A percentile compares a stretch with the other conserved stretches of the same genome.
phyloP scores from a whole-genome alignment of 495 filamentous ascomycete species.

The Tuber calosporum region DNA sequence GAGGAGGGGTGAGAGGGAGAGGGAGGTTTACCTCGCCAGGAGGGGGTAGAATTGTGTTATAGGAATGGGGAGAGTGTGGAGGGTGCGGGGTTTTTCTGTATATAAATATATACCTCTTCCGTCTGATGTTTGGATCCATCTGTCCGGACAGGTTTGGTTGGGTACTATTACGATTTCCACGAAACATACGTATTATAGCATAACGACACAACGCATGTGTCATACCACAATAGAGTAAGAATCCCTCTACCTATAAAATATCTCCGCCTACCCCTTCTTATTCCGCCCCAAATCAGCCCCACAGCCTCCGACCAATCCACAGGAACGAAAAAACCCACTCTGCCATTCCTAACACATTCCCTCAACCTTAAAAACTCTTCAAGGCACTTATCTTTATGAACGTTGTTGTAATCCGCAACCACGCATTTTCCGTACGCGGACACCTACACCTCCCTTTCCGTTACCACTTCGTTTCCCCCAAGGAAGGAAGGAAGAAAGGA shows the following conservation, averaged over 20 bases:
- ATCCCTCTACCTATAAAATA: not conserved
- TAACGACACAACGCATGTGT: not conserved
- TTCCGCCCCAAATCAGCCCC: not conserved
- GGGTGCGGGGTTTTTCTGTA: not conserved
- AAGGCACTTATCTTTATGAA: constrained; percentile 84
- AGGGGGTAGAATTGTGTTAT: not conserved
- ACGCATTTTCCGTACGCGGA: constrained; percentile 88
- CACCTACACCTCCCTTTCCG: constrained; percentile 50
- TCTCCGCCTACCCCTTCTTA: not conserved
- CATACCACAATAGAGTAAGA: not conserved
- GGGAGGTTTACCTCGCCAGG: not conserved
- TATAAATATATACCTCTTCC: not conserved
- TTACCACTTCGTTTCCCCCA: constrained; percentile 6
- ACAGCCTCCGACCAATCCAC: not conserved
- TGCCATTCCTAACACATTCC: constrained; percentile 53
- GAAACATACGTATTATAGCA: not conserved
- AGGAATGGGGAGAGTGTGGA: not conserved
- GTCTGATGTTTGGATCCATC: not conserved
- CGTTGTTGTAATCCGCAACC: constrained; percentile 78
- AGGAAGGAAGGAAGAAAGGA: not conserved
- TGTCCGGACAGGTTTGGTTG: not conserved
- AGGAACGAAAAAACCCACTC: constrained; percentile 9
- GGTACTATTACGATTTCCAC: not conserved
- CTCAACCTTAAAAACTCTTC: constrained; percentile 81
- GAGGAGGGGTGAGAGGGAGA: constrained; percentile 8